A percentile compares a stretch with the other conserved stretches of the same genome.
These are phyloP conservation scores for Thielaviopsis populi DNA, from an alignment of 2,329 filamentous ascomycete genomes.

Conservation along the genomic window DNA sequence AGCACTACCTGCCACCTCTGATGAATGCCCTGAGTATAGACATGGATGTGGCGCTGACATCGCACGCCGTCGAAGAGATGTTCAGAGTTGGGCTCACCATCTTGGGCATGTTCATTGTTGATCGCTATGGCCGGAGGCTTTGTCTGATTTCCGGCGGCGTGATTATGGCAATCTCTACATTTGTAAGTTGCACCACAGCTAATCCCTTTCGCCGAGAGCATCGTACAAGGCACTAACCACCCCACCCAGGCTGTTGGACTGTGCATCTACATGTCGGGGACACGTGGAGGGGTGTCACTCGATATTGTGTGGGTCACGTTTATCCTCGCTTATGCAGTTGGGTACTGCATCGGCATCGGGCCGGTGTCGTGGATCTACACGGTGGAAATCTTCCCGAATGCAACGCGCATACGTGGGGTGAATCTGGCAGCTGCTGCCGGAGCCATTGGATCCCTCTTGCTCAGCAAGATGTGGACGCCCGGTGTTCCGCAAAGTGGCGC, in stretches of 20 bases:
- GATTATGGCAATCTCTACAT: constrained; percentile 38
- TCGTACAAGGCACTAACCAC: constrained; percentile 17
- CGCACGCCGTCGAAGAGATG: constrained; percentile 41
- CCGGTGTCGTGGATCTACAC: constrained; percentile 44
- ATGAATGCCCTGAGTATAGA: constrained; percentile 36
- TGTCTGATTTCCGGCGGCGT: constrained; percentile 35
- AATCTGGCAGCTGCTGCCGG: constrained; percentile 40
- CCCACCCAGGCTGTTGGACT: constrained; percentile 29
- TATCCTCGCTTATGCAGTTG: constrained; percentile 43
- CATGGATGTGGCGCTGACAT: constrained; percentile 34
- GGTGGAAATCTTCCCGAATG: constrained; percentile 45
- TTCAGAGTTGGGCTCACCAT: constrained; percentile 42
- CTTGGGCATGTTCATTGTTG: constrained; percentile 42
- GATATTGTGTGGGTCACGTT: constrained; percentile 39
- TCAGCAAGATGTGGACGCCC: constrained; percentile 35
- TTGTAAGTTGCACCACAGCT: constrained; percentile 34
- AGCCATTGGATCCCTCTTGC: constrained; percentile 40
- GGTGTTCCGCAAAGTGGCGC: constrained; percentile 27
- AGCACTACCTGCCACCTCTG: constrained; percentile 43
- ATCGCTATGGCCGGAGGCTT: constrained; percentile 33
- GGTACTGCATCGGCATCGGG: constrained; percentile 43
- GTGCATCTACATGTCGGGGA: neutral
- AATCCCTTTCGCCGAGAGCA: constrained; percentile 20
- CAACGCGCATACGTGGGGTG: constrained; percentile 40
- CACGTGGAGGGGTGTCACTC: constrained; percentile 19